Conservation (phyloP, 306 rosid species). For the Trifolium fragiferum region DNA sequence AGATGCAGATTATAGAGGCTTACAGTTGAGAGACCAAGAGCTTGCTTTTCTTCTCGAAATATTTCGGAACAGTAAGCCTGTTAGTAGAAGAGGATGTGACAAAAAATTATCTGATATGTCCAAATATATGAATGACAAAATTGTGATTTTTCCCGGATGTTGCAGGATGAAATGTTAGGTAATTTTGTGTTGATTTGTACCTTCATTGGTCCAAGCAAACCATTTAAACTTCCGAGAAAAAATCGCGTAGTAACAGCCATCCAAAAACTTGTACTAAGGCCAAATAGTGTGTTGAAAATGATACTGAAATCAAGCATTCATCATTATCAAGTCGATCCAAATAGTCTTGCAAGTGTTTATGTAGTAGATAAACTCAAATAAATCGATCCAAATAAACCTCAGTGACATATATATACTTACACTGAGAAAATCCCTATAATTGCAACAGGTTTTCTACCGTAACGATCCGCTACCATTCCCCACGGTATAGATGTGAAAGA, state of each 20-base stretch:
- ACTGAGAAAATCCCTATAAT: conserved; percentile 57
- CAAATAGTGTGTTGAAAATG: background rate
- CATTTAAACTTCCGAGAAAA: conserved; percentile 87
- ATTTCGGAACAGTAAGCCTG: conserved; percentile 84
- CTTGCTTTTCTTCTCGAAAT: conserved; percentile 71
- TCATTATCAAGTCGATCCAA: background rate
- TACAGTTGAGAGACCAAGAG: conserved; percentile 79
- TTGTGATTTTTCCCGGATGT: background rate
- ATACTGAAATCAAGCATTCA: no score
- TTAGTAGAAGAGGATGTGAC: conserved; percentile 17
- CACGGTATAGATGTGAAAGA: conserved; percentile 71
- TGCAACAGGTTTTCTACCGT: conserved; percentile 80
- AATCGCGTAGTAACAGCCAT: conserved; percentile 59
- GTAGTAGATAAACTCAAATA: background rate
- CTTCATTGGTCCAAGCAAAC: conserved; percentile 89
- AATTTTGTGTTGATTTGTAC: conserved; percentile 42
- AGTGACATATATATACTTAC: conserved; percentile 51
- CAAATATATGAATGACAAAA: background rate
- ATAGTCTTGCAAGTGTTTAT: no score
- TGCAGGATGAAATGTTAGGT: background rate
- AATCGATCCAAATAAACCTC: background rate
- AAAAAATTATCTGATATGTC: background rate
- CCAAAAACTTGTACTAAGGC: background rate
- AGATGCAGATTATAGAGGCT: conserved; percentile 21
- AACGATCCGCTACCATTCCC: conserved; percentile 87